Evolutionary conservation across 352 stramenopile species (phyloP).

Genomic region (Globisporangium megalacanthum): DNA sequence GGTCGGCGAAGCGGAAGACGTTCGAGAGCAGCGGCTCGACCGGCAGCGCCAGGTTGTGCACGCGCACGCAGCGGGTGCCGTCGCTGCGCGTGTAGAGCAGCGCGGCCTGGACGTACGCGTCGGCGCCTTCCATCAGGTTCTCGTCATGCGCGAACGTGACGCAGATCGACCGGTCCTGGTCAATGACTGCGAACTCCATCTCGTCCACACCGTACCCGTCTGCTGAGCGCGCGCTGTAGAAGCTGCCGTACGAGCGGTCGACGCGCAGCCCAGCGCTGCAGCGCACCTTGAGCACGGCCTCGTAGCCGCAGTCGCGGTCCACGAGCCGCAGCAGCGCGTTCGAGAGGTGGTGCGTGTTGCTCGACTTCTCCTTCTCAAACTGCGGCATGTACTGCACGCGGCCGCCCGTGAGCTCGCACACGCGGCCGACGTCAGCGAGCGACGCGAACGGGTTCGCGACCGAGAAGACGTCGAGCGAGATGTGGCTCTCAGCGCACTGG

Average conservation of each 20-base stretch:
- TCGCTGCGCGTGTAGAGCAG: constrained; percentile 86
- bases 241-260: constrained; percentile 82
- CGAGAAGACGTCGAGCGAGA: constrained; percentile 83
- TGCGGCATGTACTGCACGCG: constrained; percentile 84
- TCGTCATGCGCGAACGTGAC: constrained; percentile 89
- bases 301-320: constrained; percentile 72
- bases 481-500: constrained; percentile 68
- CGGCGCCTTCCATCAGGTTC: constrained; percentile 54
- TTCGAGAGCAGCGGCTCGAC: constrained; percentile 77
- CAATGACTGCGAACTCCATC: constrained; percentile 86
- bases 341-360: constrained; percentile 75
- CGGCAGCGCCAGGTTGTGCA: constrained; percentile 86
- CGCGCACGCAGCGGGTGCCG: constrained; percentile 84
- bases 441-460: constrained; percentile 83
- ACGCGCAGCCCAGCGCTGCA: constrained; percentile 78
- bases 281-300: constrained; percentile 88
- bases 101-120: constrained; percentile 85
- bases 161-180: constrained; percentile 79
- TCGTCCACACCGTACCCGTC: constrained; percentile 70
- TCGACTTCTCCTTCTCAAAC: constrained; percentile 81
- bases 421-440: constrained; percentile 69
- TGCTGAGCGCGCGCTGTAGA: constrained; percentile 53
- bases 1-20: constrained; percentile 85
- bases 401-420: constrained; percentile 82
- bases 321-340: constrained; percentile 68